Evolutionary conservation across 2,329 filamentous ascomycete species (phyloP).

Genomic region (Ophiobolus disseminans): DNA sequence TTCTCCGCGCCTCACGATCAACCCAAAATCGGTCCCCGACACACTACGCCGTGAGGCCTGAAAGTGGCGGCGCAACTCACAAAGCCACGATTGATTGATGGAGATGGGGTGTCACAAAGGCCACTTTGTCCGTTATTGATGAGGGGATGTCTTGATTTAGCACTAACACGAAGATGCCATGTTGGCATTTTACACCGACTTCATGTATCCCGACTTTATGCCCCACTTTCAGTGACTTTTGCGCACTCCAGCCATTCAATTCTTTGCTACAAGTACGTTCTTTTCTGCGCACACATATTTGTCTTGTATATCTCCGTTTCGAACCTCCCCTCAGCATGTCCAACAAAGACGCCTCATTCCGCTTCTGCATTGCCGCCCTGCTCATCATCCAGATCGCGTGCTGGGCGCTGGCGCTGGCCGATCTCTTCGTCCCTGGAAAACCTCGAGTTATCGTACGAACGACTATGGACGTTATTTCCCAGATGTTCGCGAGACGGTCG

Average conservation of each 20-base stretch:
- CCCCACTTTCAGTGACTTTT: conserved; percentile 3
- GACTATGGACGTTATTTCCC: conserved; percentile 22
- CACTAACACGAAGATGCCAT: conserved; percentile 18
- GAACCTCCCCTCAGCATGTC: not conserved
- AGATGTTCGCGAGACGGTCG: conserved; percentile 25
- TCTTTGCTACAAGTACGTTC: conserved; percentile 1
- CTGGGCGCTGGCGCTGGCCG: conserved; percentile 41
- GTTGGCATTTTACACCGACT: conserved; percentile 16
- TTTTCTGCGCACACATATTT: not conserved
- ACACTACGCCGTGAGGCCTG: not conserved
- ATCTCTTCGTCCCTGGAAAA: conserved; percentile 40
- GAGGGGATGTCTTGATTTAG: not conserved
- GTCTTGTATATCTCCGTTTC: not conserved
- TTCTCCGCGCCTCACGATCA: not conserved
- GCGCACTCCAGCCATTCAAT: conserved; percentile 2
- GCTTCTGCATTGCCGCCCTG: conserved; percentile 38
- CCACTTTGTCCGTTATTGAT: conserved; percentile 8
- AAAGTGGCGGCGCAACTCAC: not conserved
- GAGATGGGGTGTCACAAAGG: conserved; percentile 4
- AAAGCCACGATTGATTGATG: not conserved
- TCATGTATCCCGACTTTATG: conserved; percentile 11
- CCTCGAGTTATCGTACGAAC: conserved; percentile 31
- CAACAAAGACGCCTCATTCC: conserved; percentile 35
- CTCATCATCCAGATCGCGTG: conserved; percentile 39
- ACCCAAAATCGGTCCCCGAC: not conserved